phyloP scores from a whole-genome alignment of 106 monocot genomes.

The Vanilla planifolia region DNA sequence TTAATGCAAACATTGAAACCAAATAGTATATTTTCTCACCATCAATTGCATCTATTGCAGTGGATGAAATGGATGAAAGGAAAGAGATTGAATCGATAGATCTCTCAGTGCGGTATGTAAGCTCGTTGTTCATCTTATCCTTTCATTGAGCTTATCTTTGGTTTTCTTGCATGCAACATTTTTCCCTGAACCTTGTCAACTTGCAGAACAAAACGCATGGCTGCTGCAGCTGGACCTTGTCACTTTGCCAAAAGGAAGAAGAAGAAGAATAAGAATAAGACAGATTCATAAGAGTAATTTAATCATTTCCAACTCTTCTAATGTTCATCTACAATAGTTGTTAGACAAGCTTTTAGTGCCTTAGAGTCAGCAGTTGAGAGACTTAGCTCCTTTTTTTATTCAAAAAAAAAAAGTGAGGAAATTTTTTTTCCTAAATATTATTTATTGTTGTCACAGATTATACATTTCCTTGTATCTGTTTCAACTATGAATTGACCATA shows the following conservation, averaged over 20 bases:
- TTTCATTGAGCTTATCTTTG: background rate
- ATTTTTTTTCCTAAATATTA: no score
- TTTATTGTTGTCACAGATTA: no score
- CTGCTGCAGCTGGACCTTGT: conserved; percentile 63
- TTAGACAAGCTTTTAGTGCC: no score
- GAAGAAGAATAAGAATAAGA: conserved; percentile 85
- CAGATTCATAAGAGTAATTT: conserved; percentile 3
- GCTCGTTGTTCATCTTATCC: background rate
- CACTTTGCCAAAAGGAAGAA: conserved; percentile 81
- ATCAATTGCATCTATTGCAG: background rate
- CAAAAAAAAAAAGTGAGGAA: no score
- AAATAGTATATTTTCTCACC: no score
- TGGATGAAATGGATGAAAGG: conserved; percentile 13
- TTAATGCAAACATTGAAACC: no score
- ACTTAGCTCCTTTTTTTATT: no score
- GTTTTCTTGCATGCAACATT: background rate
- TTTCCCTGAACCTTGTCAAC: background rate
- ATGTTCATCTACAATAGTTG: no score
- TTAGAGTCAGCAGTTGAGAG: no score
- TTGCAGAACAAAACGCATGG: conserved; percentile 66
- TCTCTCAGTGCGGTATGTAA: conserved; percentile 27
- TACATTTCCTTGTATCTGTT: no score
- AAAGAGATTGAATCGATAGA: conserved; percentile 25
- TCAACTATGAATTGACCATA: no score
- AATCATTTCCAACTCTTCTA: no score